These are phyloP conservation scores for Thielaviopsis musarum DNA, from an alignment of 2,329 filamentous ascomycete genomes.

Conservation along the genomic window DNA sequence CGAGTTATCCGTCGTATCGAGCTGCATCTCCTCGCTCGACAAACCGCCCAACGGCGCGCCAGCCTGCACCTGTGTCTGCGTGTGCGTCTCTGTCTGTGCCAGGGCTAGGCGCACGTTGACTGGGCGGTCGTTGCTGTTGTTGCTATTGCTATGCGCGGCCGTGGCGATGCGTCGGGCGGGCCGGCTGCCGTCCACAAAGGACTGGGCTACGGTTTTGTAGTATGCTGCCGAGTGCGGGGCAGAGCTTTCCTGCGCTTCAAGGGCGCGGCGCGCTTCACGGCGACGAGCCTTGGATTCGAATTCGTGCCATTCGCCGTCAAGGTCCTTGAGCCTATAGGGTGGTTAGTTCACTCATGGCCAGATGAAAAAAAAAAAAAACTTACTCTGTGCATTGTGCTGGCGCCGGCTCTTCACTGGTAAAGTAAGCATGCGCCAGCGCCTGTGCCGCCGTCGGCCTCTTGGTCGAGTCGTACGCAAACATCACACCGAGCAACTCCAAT, in stretches of 20 bases:
- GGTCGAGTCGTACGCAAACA: slow-evolving; percentile 80
- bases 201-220: no score
- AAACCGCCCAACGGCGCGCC: slow-evolving; percentile 10
- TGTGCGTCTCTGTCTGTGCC: no score
- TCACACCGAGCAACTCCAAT: slow-evolving; percentile 63
- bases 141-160: no score
- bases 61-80: slow-evolving; percentile 22
- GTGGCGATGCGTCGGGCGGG: no score
- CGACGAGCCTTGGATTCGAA: slow-evolving; percentile 92
- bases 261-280: slow-evolving; percentile 65
- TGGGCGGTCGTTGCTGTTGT: no score
- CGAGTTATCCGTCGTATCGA: slow-evolving; percentile 13
- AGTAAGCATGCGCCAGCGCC: slow-evolving; percentile 77
- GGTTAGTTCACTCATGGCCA: slow-evolving; percentile 17
- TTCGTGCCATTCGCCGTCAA: slow-evolving; percentile 96
- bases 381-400: slow-evolving; percentile 68
- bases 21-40: slow-evolving; percentile 15
- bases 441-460: slow-evolving; percentile 71
- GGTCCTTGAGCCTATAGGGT: slow-evolving; percentile 44
- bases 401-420: slow-evolving; percentile 61
- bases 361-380: slow-evolving; percentile 21
- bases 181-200: background rate
- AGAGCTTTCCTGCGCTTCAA: slow-evolving; percentile 15
- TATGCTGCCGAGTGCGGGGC: no score
- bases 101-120: no score